Conservation (phyloP, 164 flowering plant species). For the Vitis riparia region DNA sequence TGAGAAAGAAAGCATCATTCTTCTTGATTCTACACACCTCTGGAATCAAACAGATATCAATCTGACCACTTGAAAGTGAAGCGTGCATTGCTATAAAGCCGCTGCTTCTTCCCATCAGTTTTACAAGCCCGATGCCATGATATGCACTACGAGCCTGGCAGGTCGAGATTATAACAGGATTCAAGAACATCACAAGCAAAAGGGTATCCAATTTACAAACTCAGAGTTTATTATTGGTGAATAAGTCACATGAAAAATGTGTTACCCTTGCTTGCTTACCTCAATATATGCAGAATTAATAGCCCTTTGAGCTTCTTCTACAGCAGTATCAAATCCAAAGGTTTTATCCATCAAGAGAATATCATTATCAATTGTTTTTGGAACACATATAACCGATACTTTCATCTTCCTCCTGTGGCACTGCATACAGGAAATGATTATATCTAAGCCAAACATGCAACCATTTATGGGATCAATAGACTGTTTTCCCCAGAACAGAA, state of each 20-base stretch:
- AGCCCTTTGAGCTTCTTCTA: constrained; percentile 92
- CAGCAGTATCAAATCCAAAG: constrained; percentile 95
- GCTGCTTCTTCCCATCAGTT: constrained; percentile 94
- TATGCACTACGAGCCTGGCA: constrained; percentile 94
- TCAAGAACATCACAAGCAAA: too few species aligned
- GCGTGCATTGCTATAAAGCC: constrained; percentile 98
- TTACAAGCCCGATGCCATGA: constrained; percentile 90
- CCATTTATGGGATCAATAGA: neutral
- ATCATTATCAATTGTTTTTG: constrained; percentile 96
- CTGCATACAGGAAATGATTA: constrained; percentile 26
- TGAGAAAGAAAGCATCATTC: too few species aligned
- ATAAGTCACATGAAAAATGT: too few species aligned
- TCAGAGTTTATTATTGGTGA: too few species aligned
- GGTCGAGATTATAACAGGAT: neutral
- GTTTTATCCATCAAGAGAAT: constrained; percentile 90
- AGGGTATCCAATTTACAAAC: too few species aligned
- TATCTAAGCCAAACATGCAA: too few species aligned
- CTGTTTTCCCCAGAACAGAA: neutral
- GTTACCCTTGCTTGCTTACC: constrained; percentile 29
- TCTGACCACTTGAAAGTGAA: constrained; percentile 88
- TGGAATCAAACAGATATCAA: constrained; percentile 90
- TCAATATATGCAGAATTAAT: constrained; percentile 95
- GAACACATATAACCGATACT: constrained; percentile 90
- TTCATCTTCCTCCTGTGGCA: constrained; percentile 64
- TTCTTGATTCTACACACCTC: constrained; percentile 46